Base-by-base conservation (phyloP, 148 eudicot genomes). In the Persicaria maculosa region DNA sequence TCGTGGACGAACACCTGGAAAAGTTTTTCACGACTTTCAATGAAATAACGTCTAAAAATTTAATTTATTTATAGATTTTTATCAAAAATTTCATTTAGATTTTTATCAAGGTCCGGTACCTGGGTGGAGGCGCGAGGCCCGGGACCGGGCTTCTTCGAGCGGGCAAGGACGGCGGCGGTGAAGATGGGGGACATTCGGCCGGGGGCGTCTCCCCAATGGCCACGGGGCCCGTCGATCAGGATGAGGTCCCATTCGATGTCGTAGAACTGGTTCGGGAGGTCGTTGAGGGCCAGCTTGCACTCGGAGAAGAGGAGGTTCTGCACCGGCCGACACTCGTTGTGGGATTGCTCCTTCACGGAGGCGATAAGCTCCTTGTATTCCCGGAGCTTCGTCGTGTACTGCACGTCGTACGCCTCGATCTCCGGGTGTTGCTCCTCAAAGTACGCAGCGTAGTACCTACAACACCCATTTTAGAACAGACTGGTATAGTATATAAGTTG, bases 211-310 rank as follows among this genome's bases (percentile, higher is more conserved):
- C 89, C 86, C 96, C 96, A 90, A 65, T 85, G 80, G 72, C 96
- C 96, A 8, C 96, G 78, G 0, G 96, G 96, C 20, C 96, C 96
- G 12, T 90, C 96, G 10, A 90, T 83, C 72, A 90, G 74, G 58
- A 90, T 85, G 7, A 90, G 80, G 74, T 90, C 92, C 96, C 96
- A 90, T 5, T 88, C 92, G 9, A 88, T 74, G 71, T 90, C 92
- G 52, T 90, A 90, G 53, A 90, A 74, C 61, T 88, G 90, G 74
- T 90, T 90, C 0, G 96, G 96, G n/a, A 90, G 78, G 64, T 90
- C 96, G 48, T 90, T 90, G 6, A 90, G 74, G 50, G 89, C 96
- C 8, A 90, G 84, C 40, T 84, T 88, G 59, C 96, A 90, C 59
- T 90, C 96, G 0, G 92, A 90, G 58, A 90, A 90, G 4, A 90